Base-by-base conservation (phyloP, 192 early-diverging fungal genomes). In the Coemansia sp. region DNA sequence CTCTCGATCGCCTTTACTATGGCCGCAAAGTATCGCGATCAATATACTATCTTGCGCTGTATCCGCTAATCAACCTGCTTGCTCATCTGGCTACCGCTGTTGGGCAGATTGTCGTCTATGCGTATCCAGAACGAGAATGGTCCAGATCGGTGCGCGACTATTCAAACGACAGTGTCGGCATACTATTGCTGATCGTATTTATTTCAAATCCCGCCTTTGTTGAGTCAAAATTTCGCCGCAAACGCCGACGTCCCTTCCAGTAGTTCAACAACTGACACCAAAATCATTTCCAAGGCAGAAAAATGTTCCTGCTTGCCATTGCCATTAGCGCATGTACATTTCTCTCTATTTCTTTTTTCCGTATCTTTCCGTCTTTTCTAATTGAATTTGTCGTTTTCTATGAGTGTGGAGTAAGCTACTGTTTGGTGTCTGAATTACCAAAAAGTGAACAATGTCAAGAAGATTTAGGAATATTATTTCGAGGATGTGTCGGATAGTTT, bases 201-300 rank as follows among this genome's bases (percentile, higher is more conserved):
- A 70, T 83, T 10, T 77, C 75, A n/a, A 83, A 83, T 53, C 80
- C 80, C 23, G 80, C 81, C 32, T 83, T 83, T 75, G 81, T 83
- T 18, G 64, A 83, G 53, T 64, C 67, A 12, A 74, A 74, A 52
- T 49, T 74, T 39, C 75, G 81, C 48, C 71, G 66, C 49, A 32
- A 61, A 38, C 71, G 67, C 59, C 66, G 63, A 18, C 69, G 57
- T 39, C 56, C 75, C 42, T 44, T 53, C 11, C 50, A 53, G 50
- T 23, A 23, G 7, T 53, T 23, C 50, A 53, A 53, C 50, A 18
- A 32, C 19, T 53, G 23, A 6, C 50, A 53, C 6, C 23, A 6
- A 18, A 19, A 53, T 7, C 50, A n/a, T 23, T 53, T 4, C 50
- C 23, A 53, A 23, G 9, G n/a, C 3, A 19, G 19, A 53, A 53